phyloP scores from a whole-genome alignment of 805 yeast species.

The Jamesozyma lodderae region DNA sequence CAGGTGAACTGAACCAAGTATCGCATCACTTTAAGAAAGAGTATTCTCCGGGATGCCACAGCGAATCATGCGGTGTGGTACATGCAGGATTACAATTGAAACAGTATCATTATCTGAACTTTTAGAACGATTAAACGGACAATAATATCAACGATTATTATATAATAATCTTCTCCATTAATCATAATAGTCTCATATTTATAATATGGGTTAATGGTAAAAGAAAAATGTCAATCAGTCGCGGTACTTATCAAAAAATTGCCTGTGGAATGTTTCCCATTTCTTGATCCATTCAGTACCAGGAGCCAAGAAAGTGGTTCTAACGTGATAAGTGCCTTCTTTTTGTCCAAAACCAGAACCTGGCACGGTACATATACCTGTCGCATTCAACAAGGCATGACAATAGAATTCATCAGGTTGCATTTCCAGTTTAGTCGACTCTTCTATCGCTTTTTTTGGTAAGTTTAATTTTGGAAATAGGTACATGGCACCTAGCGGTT shows the following conservation, averaged over 20 bases:
- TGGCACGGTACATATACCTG: slow-evolving; percentile 96
- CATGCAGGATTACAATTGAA: too few relatives aligned
- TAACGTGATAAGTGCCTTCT: slow-evolving; percentile 78
- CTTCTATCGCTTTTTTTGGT: slow-evolving; percentile 51
- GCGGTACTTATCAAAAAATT: slow-evolving; percentile 53
- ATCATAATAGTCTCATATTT: too few relatives aligned
- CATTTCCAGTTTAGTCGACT: slow-evolving; percentile 46
- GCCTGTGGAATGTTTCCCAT: slow-evolving; percentile 71
- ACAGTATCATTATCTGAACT: too few relatives aligned
- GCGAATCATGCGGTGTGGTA: too few relatives aligned
- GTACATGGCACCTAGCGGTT: slow-evolving; percentile 97
- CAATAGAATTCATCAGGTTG: slow-evolving; percentile 86
- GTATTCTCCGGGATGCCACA: too few relatives aligned
- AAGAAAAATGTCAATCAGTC: slow-evolving; percentile 8
- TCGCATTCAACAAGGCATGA: slow-evolving; percentile 64
- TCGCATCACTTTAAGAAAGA: too few relatives aligned
- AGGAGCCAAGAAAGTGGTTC: slow-evolving; percentile 96
- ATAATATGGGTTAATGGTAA: not conserved
- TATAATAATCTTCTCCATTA: too few relatives aligned
- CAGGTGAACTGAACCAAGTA: too few relatives aligned
- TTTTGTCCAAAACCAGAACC: slow-evolving; percentile 95
- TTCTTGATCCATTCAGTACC: slow-evolving; percentile 79
- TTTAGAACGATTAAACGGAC: too few relatives aligned
- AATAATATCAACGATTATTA: too few relatives aligned
- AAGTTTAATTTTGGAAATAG: slow-evolving; percentile 73